phyloP scores from a whole-genome alignment of 306 rosid species.

The Quercus ilex region DNA sequence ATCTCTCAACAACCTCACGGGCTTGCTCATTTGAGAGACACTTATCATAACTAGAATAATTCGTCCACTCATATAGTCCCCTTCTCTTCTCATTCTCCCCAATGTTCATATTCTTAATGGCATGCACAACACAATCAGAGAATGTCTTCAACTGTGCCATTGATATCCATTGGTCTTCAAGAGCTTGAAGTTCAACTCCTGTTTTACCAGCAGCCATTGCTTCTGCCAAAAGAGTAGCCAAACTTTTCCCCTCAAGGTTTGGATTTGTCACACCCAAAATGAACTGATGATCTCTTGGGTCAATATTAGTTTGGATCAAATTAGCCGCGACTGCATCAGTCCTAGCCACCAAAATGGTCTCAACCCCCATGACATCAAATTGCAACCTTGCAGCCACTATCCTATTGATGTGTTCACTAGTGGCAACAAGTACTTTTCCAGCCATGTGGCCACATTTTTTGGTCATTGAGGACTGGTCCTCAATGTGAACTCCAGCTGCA shows the following conservation, averaged over 20 bases:
- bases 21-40: conserved; percentile 72
- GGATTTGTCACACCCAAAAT: conserved; percentile 82
- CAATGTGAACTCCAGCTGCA: conserved; percentile 94
- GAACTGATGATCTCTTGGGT: conserved; percentile 79
- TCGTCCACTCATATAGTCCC: conserved; percentile 65
- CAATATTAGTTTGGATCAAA: conserved; percentile 74
- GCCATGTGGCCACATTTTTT: conserved; percentile 99
- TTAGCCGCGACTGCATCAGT: conserved; percentile 83
- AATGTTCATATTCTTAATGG: conserved; percentile 48
- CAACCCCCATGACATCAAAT: conserved; percentile 95
- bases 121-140: conserved; percentile 64
- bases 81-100: conserved; percentile 54
- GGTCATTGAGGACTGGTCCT: conserved; percentile 86
- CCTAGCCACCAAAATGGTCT: conserved; percentile 82
- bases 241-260: conserved; percentile 42
- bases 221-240: conserved; percentile 54
- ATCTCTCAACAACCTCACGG: conserved; percentile 52
- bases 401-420: conserved; percentile 80
- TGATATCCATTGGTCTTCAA: conserved; percentile 73
- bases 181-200: conserved; percentile 73
- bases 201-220: conserved; percentile 67
- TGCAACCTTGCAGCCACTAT: conserved; percentile 92
- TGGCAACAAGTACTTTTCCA: conserved; percentile 80
- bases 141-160: conserved; percentile 74
- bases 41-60: conserved; percentile 42